phyloP scores from a whole-genome alignment of 371 early-diverging fungal species.

The Apophysomyces variabilis region DNA sequence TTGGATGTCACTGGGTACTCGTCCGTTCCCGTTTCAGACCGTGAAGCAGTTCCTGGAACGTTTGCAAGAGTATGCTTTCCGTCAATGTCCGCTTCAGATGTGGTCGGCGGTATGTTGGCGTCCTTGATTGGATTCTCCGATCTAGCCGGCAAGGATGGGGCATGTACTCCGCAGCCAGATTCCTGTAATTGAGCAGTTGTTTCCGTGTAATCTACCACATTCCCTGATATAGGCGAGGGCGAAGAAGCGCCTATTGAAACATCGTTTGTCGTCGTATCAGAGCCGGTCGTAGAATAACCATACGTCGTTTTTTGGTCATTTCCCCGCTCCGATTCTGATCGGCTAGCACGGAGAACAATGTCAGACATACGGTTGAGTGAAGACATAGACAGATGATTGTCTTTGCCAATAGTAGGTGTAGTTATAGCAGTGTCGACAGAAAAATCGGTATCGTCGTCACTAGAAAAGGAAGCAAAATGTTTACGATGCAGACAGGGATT shows the following conservation, averaged over 20 bases:
- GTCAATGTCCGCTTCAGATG: too few species aligned
- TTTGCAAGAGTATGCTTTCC: too few species aligned
- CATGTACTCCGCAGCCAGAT: too few species aligned
- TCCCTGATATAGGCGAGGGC: too few species aligned
- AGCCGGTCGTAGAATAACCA: neutral
- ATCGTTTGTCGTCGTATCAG: neutral
- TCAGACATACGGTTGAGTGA: slow-evolving; percentile 1
- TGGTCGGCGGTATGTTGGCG: too few species aligned
- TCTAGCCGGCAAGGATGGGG: too few species aligned
- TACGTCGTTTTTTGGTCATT: neutral
- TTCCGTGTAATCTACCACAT: too few species aligned
- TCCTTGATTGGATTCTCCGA: too few species aligned
- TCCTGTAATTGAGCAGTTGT: neutral
- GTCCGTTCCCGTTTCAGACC: too few species aligned
- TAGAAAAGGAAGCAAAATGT: slow-evolving; percentile 8
- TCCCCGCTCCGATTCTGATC: neutral
- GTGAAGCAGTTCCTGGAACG: too few species aligned
- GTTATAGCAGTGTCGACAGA: slow-evolving; percentile 40
- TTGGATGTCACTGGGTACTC: neutral
- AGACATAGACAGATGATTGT: slow-evolving; percentile 11
- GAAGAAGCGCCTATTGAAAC: neutral
- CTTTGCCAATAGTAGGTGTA: slow-evolving; percentile 14
- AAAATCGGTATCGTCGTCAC: slow-evolving; percentile 26
- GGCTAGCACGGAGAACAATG: slow-evolving; percentile 18
- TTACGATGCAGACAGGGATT: neutral